phyloP scores from a whole-genome alignment of 1,284 basidiomycete species.

The Ceratobasidium papillatum region DNA sequence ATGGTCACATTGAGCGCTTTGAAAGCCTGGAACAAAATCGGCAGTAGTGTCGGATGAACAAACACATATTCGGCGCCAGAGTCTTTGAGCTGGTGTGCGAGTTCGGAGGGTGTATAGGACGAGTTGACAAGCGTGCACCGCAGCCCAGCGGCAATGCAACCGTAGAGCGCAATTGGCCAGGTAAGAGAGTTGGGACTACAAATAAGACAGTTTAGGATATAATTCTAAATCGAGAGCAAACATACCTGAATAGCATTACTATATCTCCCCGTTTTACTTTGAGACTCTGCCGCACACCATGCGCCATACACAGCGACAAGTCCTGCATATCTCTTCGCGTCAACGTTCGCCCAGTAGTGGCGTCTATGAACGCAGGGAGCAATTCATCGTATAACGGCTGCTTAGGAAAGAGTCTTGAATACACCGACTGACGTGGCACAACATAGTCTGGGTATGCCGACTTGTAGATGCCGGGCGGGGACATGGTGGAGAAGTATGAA shows the following conservation, averaged over 20 bases:
- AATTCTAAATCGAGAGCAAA: neutral
- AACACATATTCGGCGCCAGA: constrained; percentile 65
- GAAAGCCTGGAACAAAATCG: constrained; percentile 59
- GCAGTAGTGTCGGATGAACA: constrained; percentile 61
- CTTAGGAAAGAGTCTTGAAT: constrained; percentile 60
- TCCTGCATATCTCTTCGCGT: constrained; percentile 65
- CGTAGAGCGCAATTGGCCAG: constrained; percentile 70
- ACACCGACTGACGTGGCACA: constrained; percentile 57
- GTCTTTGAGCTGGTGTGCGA: constrained; percentile 63
- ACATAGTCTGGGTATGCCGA: constrained; percentile 49
- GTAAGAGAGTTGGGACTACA: constrained; percentile 64
- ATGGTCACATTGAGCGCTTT: constrained; percentile 54
- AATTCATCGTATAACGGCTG: constrained; percentile 52
- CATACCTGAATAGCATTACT: constrained; percentile 61
- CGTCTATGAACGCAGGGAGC: constrained; percentile 72
- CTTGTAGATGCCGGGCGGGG: constrained; percentile 46
- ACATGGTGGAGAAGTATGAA: constrained; percentile 4
- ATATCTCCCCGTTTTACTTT: constrained; percentile 46
- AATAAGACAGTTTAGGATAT: neutral
- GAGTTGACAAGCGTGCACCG: constrained; percentile 61
- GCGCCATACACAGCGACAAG: constrained; percentile 64
- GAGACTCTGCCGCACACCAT: constrained; percentile 59
- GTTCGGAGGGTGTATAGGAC: constrained; percentile 58
- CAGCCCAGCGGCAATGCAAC: constrained; percentile 63
- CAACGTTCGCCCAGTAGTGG: constrained; percentile 63